Percentiles rank a stretch among this genome's conserved stretches.
phyloP scores from a whole-genome alignment of 352 stramenopile genomes.

The Pythium diclinum region DNA sequence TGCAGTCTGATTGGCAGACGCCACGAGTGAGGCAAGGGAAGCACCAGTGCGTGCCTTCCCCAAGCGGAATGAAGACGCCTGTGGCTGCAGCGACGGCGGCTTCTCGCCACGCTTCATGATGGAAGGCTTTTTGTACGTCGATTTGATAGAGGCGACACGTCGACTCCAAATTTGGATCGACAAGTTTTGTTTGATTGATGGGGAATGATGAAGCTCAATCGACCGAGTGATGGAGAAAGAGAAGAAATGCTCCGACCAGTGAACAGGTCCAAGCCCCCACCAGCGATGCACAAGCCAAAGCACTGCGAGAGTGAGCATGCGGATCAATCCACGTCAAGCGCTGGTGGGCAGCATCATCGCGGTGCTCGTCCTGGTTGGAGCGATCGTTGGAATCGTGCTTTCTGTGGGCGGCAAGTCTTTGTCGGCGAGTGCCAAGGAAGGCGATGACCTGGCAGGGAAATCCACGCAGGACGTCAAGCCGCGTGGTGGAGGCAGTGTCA shows the following conservation, averaged over 20 bases:
- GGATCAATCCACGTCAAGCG: constrained; percentile 13
- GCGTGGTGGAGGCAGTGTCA: background rate
- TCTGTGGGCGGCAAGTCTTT: background rate
- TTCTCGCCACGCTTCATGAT: constrained; percentile 1
- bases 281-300: constrained; percentile 3
- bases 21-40: background rate
- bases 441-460: background rate
- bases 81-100: background rate
- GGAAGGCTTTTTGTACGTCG: background rate
- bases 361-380: constrained; percentile 17
- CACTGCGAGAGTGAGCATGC: constrained; percentile 1
- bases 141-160: background rate
- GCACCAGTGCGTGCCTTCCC: background rate
- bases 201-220: background rate
- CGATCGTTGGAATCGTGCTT: constrained; percentile 26
- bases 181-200: constrained; percentile 2
- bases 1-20: background rate
- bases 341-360: constrained; percentile 18
- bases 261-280: background rate
- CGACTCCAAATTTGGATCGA: constrained; percentile 4
- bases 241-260: background rate
- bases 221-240: background rate
- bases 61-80: background rate
- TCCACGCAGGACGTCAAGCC: background rate
- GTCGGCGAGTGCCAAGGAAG: constrained; percentile 10